Percentiles rank a stretch among this genome's conserved stretches.
Conservation (phyloP, 140 eudicot genomes). For the Stevia rebaudiana region DNA sequence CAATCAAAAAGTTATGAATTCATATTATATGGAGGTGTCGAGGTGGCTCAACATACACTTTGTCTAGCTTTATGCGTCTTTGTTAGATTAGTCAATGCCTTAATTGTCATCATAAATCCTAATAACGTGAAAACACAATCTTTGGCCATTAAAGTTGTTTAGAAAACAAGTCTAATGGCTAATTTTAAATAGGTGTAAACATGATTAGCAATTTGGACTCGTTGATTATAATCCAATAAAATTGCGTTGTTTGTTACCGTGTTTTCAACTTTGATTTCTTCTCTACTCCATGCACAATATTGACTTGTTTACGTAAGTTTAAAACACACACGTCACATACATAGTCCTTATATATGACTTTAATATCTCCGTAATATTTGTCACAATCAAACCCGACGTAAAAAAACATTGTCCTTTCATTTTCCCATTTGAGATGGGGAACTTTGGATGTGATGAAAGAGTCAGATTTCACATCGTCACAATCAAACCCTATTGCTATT, state of each 20-base stretch:
- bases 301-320: slow-evolving; percentile 5
- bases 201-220: background rate
- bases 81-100: background rate
- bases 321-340: background rate
- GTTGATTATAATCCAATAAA: background rate
- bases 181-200: background rate
- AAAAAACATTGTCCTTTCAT: slow-evolving; percentile 10
- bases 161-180: background rate
- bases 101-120: background rate
- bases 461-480: background rate
- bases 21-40: background rate
- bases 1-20: background rate
- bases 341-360: slow-evolving; percentile 14
- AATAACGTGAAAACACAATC: slow-evolving; percentile 19
- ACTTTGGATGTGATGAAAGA: slow-evolving; percentile 24
- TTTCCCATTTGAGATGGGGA: background rate
- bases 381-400: slow-evolving; percentile 17
- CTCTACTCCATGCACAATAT: background rate
- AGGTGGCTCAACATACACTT: too few relatives aligned
- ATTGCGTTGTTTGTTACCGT: background rate
- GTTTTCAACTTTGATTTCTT: slow-evolving; percentile 9
- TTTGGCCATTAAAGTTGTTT: slow-evolving; percentile 23
- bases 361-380: slow-evolving; percentile 14
- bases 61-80: too few relatives aligned
- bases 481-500: slow-evolving; percentile 9